phyloP scores from a whole-genome alignment of 306 rosid species.

The Malus asiatica region DNA sequence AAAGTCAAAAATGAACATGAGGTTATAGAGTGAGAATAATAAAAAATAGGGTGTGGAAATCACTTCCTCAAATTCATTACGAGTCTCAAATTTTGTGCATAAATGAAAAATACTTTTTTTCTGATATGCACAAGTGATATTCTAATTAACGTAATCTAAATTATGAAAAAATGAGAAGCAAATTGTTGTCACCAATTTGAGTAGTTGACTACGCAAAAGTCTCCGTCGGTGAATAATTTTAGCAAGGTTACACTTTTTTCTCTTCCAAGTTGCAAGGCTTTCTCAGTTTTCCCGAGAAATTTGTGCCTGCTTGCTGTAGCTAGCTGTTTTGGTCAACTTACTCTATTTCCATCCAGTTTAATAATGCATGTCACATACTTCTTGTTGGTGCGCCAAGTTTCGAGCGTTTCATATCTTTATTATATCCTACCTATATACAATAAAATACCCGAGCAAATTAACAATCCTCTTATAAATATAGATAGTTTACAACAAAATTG shows the following conservation, averaged over 20 bases:
- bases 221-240: not conserved
- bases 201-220: not conserved
- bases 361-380: not conserved
- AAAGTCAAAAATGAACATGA: too few species aligned
- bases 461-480: not conserved
- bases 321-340: not conserved
- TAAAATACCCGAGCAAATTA: not conserved
- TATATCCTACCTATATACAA: not conserved
- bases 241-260: not conserved
- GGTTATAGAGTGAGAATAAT: too few species aligned
- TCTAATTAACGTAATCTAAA: too few species aligned
- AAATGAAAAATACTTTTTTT: too few species aligned
- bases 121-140: too few species aligned
- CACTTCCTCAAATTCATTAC: too few species aligned
- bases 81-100: too few species aligned
- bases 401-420: not conserved
- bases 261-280: not conserved
- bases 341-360: not conserved
- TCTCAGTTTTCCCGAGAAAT: not conserved
- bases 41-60: too few species aligned
- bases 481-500: too few species aligned
- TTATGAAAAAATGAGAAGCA: not conserved
- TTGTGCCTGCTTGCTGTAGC: not conserved
- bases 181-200: too few species aligned
- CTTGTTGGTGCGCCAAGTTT: not conserved